These are phyloP conservation scores for Nannochloris sp. DNA, from an alignment of 139 green algal species.

Conservation along the genomic window DNA sequence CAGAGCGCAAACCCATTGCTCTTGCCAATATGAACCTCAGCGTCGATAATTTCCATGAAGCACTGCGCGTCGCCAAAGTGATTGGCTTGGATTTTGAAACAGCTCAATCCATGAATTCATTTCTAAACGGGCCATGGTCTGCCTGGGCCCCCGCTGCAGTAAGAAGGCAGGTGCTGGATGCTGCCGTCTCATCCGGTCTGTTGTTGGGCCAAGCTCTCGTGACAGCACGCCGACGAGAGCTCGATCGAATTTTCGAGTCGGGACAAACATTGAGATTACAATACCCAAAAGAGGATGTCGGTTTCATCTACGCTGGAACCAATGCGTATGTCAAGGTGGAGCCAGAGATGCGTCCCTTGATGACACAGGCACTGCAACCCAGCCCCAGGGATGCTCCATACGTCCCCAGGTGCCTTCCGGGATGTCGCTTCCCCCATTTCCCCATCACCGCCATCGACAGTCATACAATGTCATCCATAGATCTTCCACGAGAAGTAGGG, in stretches of 20 bases:
- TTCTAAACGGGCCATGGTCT: conserved; percentile 13
- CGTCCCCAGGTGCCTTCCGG: conserved; percentile 31
- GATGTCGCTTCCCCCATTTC: conserved; percentile 57
- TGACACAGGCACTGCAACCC: conserved; percentile 3
- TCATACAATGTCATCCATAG: background rate
- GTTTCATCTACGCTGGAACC: conserved; percentile 55
- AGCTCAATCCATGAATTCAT: conserved; percentile 43
- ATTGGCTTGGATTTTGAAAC: conserved; percentile 72
- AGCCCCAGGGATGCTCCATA: conserved; percentile 28
- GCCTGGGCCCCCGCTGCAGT: conserved; percentile 1
- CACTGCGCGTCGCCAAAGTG: conserved; percentile 53
- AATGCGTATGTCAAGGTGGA: background rate
- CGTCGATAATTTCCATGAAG: conserved; percentile 83
- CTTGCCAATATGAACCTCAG: conserved; percentile 69
- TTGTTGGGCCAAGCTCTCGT: conserved; percentile 14
- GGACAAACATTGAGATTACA: conserved; percentile 76
- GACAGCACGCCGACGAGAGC: conserved; percentile 15
- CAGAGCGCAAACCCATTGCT: conserved; percentile 68
- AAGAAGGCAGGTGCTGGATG: conserved; percentile 19
- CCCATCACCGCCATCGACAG: background rate
- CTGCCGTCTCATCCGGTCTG: conserved; percentile 30
- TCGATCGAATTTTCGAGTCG: conserved; percentile 45
- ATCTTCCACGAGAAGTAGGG: background rate
- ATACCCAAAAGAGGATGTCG: conserved; percentile 85
- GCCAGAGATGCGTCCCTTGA: background rate